phyloP scores from a whole-genome alignment of 257 asterid species.

The Fraxinus excelsior region DNA sequence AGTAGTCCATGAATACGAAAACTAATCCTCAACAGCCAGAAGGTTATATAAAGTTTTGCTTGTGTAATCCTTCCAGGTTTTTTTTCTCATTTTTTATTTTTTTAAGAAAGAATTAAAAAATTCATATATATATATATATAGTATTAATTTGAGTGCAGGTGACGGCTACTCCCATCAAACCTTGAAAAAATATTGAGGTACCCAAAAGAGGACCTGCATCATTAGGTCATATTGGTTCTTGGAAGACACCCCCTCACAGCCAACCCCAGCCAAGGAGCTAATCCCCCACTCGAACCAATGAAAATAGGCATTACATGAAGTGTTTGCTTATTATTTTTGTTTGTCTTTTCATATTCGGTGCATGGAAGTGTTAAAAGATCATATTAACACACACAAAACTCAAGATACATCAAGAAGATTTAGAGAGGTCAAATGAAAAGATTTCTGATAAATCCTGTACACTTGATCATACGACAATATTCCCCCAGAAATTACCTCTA shows the following conservation, averaged over 20 bases:
- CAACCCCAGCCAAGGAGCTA: constrained; percentile 15
- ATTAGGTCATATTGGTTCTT: neutral
- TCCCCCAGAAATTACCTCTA: constrained; percentile 56
- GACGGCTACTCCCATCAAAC: neutral
- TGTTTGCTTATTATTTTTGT: neutral
- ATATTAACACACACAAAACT: neutral
- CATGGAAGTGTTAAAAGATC: neutral
- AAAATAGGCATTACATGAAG: constrained; percentile 15
- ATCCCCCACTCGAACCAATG: constrained; percentile 14
- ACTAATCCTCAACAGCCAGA: constrained; percentile 12
- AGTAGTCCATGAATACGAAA: neutral
- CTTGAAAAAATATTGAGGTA: neutral
- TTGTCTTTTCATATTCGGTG: constrained; percentile 11
- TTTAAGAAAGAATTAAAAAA: no score
- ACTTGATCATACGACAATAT: neutral
- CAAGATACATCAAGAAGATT: neutral
- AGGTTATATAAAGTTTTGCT: no score
- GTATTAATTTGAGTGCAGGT: constrained; percentile 1
- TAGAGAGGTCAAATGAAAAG: constrained; percentile 6
- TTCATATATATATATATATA: no score
- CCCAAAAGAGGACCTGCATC: neutral
- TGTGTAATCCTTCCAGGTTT: no score
- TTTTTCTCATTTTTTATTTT: no score
- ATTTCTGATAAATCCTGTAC: constrained; percentile 2
- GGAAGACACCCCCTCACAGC: constrained; percentile 3